phyloP scores from a whole-genome alignment of 73 alveolate genomes.

The Paramecium pentaurelia region DNA sequence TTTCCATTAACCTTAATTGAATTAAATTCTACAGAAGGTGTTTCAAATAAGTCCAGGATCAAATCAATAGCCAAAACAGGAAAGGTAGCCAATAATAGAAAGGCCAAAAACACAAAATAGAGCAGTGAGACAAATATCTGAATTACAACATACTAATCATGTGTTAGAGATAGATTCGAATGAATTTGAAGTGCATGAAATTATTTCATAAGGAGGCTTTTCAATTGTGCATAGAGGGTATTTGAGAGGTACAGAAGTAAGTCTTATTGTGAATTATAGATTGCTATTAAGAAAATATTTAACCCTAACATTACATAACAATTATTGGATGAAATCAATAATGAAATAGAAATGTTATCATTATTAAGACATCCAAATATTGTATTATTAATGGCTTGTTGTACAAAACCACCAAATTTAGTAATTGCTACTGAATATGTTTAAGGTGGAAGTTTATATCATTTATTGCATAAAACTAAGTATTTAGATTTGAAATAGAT shows the following conservation, averaged over 20 bases:
- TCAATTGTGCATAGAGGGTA: constrained; percentile 90
- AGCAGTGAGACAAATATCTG: constrained; percentile 23
- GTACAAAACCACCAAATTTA: constrained; percentile 90
- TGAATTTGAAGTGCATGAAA: constrained; percentile 81
- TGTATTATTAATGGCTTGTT: constrained; percentile 89
- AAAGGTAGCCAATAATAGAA: neutral
- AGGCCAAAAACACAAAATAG: constrained; percentile 33
- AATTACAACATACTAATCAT: constrained; percentile 57
- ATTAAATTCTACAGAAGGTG: constrained; percentile 12
- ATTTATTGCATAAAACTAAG: constrained; percentile 84
- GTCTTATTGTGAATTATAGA: neutral
- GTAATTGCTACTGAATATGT: constrained; percentile 90
- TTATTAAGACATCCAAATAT: constrained; percentile 96
- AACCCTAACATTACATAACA: constrained; percentile 95
- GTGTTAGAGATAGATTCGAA: constrained; percentile 74
- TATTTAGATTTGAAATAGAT: neutral
- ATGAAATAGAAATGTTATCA: constrained; percentile 92
- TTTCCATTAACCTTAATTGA: constrained; percentile 46
- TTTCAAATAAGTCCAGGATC: constrained; percentile 4
- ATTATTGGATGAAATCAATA: constrained; percentile 86
- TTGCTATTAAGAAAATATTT: constrained; percentile 92
- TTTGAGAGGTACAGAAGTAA: constrained; percentile 85
- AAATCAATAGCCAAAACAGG: constrained; percentile 13
- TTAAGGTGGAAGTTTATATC: constrained; percentile 84
- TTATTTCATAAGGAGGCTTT: constrained; percentile 97